phyloP scores from a whole-genome alignment of 106 monocot species.

The Ottelia alismoides region DNA sequence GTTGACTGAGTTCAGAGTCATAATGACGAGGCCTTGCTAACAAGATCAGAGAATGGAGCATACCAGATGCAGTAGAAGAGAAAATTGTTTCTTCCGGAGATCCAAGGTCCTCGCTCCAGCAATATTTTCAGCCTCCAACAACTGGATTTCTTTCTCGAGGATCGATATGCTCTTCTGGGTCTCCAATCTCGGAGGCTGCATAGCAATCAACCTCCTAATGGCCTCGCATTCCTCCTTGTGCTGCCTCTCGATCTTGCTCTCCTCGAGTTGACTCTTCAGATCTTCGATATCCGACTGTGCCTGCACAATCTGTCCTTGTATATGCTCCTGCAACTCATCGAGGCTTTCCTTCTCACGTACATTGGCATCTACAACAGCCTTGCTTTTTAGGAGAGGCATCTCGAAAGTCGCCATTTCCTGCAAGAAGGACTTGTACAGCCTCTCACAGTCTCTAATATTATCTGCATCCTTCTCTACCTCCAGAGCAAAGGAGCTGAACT shows the following conservation, averaged over 20 bases:
- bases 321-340: conserved; percentile 47
- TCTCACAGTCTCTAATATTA: conserved; percentile 47
- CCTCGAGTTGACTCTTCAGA: too few species aligned
- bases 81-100: conserved; percentile 72
- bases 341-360: conserved; percentile 70
- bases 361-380: conserved; percentile 71
- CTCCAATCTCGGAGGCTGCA: conserved; percentile 79
- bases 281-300: too few species aligned
- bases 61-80: conserved; percentile 84
- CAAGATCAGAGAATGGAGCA: too few species aligned
- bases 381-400: conserved; percentile 75
- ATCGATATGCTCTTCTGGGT: conserved; percentile 61
- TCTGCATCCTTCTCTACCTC: conserved; percentile 70
- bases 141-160: background rate
- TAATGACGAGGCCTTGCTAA: too few species aligned
- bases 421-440: conserved; percentile 53
- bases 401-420: conserved; percentile 74
- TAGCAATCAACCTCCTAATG: conserved; percentile 64
- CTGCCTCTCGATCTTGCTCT: conserved; percentile 82
- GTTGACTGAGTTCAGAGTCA: too few species aligned
- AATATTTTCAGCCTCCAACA: background rate
- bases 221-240: conserved; percentile 98
- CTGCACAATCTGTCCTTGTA: conserved; percentile 43
- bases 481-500: conserved; percentile 47
- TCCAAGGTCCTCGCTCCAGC: conserved; percentile 19